Evolutionary conservation across 2,329 filamentous ascomycete species (phyloP).

Genomic region (Cladorrhinum sp.): DNA sequence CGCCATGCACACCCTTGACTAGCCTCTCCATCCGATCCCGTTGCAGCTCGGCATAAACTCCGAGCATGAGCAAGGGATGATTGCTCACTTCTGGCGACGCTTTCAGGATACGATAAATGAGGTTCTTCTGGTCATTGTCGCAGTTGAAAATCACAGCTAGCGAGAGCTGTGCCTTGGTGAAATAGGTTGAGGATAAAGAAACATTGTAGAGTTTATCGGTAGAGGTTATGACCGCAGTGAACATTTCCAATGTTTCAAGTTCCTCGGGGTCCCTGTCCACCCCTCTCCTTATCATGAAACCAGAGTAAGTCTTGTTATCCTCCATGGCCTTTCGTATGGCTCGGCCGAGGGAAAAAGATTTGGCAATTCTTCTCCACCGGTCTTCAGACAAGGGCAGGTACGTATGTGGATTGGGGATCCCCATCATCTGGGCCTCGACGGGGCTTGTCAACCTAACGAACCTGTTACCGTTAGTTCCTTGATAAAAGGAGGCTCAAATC

Average conservation of each 20-base stretch:
- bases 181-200: background rate
- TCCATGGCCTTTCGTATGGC: background rate
- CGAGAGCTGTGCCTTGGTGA: background rate
- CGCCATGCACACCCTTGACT: background rate
- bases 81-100: background rate
- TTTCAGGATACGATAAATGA: background rate
- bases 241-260: background rate
- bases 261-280: too few relatives aligned
- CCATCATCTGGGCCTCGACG: background rate
- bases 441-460: background rate
- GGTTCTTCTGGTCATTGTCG: background rate
- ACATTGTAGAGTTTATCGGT: background rate
- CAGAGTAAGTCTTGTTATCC: background rate
- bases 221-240: background rate
- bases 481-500: too few relatives aligned
- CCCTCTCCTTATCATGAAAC: too few relatives aligned
- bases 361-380: background rate
- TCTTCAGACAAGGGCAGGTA: background rate
- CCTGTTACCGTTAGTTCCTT: background rate
- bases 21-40: background rate
- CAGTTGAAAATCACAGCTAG: background rate
- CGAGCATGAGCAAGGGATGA: background rate
- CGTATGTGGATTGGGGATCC: background rate
- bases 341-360: background rate
- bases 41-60: background rate